Evolutionary conservation across 140 eudicot genomes (phyloP), one percentile per base, ranked within the genome.

Genomic region (Erigeron philadelphicus): DNA sequence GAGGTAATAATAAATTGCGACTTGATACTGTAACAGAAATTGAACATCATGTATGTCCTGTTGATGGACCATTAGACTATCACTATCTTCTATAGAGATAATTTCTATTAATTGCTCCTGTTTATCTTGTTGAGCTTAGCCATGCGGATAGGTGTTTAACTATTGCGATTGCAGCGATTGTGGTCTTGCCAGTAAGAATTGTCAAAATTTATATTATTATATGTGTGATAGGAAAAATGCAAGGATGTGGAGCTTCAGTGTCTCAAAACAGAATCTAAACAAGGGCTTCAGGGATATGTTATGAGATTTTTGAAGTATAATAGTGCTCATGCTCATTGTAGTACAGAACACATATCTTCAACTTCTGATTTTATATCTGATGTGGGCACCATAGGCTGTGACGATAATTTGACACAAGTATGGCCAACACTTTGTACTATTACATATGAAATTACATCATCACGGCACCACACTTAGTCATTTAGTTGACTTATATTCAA

Each of bases 361-460:
- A 81, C 88, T 54, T 80, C 83, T 43, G 84, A 86, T 55, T 58
- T 75, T 53, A 44, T 76, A 50, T 68, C 82, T 56, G 85, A 77
- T 67, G 19, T 69, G 49, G 83, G 84, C 73, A 72, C 61, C 52
- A 40, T 80, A 64, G 90, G 81, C 78, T 81, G 88, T 88, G 82
- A 83, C 50, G 86, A 77, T 64, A 57, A 82, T 71, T 83, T 79
- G 78, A 83, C 90, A 42, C 90, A 85, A 78, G 95, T 90, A 85
- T 73, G 90, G 56, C 73, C 47, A 56, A 56, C 54, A 69, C 44
- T 72, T 71, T 52, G 55, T 73, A 65, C 35, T 43, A 65, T 63
- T 47, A 50, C 66, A 44, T 64, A 59, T 61, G 52, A 40, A 9
- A 62, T 68, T 66, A 46, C 67, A 62, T 56, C 52, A 7, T 58